A percentile compares a stretch with the other conserved stretches of the same genome.
Conservation (phyloP, 257 asterid genomes). For the Salvia miltiorrhiza region DNA sequence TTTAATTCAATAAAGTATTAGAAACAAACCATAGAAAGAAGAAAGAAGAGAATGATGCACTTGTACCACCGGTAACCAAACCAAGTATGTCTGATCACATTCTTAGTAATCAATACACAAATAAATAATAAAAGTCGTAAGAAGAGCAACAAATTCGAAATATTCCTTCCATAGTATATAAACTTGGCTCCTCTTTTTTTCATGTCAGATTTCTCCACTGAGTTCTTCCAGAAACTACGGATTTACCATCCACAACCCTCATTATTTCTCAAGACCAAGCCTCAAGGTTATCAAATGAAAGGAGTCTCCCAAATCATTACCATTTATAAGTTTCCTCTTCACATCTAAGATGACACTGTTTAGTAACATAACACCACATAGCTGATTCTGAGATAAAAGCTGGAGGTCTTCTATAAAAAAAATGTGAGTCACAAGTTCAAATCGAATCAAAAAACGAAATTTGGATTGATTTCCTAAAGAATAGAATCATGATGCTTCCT, state of each 20-base stretch:
- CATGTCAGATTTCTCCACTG: neutral
- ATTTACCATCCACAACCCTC: neutral
- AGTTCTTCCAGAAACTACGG: neutral
- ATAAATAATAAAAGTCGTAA: neutral
- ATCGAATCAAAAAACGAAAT: neutral
- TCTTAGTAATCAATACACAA: neutral
- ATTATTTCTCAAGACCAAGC: neutral
- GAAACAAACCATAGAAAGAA: neutral
- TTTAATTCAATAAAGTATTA: neutral
- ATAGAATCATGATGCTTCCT: neutral
- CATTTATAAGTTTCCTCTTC: conserved; percentile 2
- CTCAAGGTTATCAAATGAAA: neutral
- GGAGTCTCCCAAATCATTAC: neutral
- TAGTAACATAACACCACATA: neutral
- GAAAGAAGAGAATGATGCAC: neutral
- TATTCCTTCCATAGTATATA: neutral
- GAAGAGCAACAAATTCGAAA: neutral
- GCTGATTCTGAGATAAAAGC: neutral
- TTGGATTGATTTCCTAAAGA: too few species aligned
- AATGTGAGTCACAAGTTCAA: neutral
- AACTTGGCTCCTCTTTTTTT: neutral
- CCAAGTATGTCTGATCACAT: neutral
- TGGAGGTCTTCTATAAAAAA: neutral
- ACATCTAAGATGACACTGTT: neutral
- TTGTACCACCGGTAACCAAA: neutral